Conservation (phyloP, 495 filamentous ascomycete genomes). For the Aspergillus indologenus region DNA sequence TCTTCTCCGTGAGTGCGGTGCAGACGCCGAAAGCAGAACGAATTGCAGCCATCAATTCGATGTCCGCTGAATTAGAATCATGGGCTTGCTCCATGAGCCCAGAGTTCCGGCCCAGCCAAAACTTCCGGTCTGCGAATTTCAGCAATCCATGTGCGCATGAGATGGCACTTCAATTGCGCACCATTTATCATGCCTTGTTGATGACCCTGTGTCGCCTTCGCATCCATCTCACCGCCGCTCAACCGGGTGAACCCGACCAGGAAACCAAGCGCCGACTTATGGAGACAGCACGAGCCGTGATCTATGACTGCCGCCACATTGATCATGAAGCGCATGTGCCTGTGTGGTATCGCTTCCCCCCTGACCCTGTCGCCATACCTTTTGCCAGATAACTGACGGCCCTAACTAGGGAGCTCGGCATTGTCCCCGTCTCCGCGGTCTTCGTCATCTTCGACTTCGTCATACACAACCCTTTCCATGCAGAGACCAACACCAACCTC, state of each 20-base stretch:
- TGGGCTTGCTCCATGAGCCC: slow-evolving; percentile 14
- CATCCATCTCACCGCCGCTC: slow-evolving; percentile 25
- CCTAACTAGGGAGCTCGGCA: slow-evolving; percentile 19
- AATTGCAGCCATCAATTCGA: background rate
- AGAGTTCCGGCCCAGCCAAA: slow-evolving; percentile 23
- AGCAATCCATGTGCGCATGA: background rate
- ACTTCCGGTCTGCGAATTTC: background rate
- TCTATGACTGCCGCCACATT: slow-evolving; percentile 32
- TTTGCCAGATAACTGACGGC: background rate
- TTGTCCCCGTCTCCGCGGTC: slow-evolving; percentile 32
- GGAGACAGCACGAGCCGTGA: slow-evolving; percentile 23
- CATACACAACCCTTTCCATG: slow-evolving; percentile 36
- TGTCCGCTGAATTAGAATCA: background rate
- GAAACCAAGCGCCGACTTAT: slow-evolving; percentile 24
- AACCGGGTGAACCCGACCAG: slow-evolving; percentile 17
- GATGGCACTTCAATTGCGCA: background rate
- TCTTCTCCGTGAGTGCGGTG: slow-evolving; percentile 32
- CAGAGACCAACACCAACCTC: slow-evolving; percentile 34
- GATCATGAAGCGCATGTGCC: slow-evolving; percentile 31
- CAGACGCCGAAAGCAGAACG: background rate
- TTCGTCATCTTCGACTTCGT: slow-evolving; percentile 43
- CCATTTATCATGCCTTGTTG: slow-evolving; percentile 27
- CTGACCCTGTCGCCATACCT: background rate
- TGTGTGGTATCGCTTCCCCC: slow-evolving; percentile 26
- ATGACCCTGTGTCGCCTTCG: slow-evolving; percentile 30